Conservation (phyloP, 805 yeast species). For the Saccharomycopsis lassenensis region DNA sequence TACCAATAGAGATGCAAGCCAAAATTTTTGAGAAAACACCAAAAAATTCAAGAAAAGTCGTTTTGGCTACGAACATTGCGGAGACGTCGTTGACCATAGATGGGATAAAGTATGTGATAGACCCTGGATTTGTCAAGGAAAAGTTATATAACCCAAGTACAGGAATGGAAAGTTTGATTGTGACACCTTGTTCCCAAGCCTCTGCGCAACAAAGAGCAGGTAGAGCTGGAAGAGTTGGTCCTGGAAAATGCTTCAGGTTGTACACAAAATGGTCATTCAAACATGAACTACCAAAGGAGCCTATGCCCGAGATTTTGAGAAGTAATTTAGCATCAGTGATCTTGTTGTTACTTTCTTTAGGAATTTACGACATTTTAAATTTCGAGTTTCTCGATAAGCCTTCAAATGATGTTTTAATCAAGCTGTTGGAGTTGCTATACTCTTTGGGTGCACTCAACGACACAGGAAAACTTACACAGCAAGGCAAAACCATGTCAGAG, state of each 20-base stretch:
- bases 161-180: conserved; percentile 80
- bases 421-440: conserved; percentile 73
- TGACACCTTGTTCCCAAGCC: conserved; percentile 85
- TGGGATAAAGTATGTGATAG: conserved; percentile 90
- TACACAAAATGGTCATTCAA: conserved; percentile 76
- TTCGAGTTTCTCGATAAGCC: conserved; percentile 94
- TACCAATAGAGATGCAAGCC: conserved; percentile 77
- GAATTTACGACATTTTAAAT: conserved; percentile 67
- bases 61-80: conserved; percentile 92
- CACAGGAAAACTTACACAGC: conserved; percentile 62
- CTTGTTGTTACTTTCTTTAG: conserved; percentile 66
- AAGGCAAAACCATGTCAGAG: conserved; percentile 81
- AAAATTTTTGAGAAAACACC: conserved; percentile 86
- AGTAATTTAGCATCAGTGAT: conserved; percentile 72
- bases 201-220: conserved; percentile 97
- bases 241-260: conserved; percentile 87
- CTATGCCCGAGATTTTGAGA: conserved; percentile 88
- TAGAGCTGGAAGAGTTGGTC: conserved; percentile 96
- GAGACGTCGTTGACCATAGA: conserved; percentile 94
- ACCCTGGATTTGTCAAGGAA: conserved; percentile 91
- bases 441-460: conserved; percentile 79
- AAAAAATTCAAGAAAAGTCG: conserved; percentile 65
- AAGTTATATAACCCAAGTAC: conserved; percentile 79
- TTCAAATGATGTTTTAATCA: conserved; percentile 54
- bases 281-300: conserved; percentile 65